phyloP scores from a whole-genome alignment of 2,329 filamentous ascomycete species.

The Parastagonospora avenae region DNA sequence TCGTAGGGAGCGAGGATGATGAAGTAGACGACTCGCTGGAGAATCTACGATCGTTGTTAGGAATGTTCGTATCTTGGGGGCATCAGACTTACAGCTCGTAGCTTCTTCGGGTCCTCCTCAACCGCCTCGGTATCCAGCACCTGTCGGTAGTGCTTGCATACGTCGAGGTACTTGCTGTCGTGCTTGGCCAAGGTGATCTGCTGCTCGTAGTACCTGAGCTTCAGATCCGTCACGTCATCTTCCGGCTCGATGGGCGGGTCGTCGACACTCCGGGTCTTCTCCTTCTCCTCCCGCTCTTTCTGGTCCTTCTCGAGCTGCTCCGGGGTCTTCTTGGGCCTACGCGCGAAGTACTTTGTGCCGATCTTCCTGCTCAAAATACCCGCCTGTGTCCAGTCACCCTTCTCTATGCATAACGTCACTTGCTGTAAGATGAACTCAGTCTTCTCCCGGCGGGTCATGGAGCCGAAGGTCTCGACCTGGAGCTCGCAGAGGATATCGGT shows the following conservation, averaged over 20 bases:
- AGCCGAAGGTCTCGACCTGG: constrained; percentile 98
- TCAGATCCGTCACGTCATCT: constrained; percentile 94
- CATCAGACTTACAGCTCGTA: constrained; percentile 72
- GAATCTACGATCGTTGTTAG: constrained; percentile 61
- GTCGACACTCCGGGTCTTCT: constrained; percentile 78
- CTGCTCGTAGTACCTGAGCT: constrained; percentile 95
- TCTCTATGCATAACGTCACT: constrained; percentile 92
- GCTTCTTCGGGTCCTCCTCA: constrained; percentile 83
- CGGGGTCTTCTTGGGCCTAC: constrained; percentile 87
- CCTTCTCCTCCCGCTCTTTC: constrained; percentile 84
- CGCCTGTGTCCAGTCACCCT: constrained; percentile 94
- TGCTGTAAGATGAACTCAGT: constrained; percentile 98
- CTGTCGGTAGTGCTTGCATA: constrained; percentile 97
- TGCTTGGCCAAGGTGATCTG: constrained; percentile 96
- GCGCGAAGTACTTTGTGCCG: constrained; percentile 87
- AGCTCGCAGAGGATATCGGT: constrained; percentile 95
- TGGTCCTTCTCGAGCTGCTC: constrained; percentile 90
- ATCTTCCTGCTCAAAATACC: constrained; percentile 95
- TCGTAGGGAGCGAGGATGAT: constrained; percentile 95
- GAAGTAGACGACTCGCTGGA: constrained; percentile 97
- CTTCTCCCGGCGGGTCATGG: constrained; percentile 96
- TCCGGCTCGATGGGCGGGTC: constrained; percentile 74
- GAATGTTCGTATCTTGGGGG: background rate
- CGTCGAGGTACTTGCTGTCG: constrained; percentile 95
- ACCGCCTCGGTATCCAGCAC: constrained; percentile 96